phyloP scores from a whole-genome alignment of 495 filamentous ascomycete species.

The Pseudoneurospora amorphoporcata region DNA sequence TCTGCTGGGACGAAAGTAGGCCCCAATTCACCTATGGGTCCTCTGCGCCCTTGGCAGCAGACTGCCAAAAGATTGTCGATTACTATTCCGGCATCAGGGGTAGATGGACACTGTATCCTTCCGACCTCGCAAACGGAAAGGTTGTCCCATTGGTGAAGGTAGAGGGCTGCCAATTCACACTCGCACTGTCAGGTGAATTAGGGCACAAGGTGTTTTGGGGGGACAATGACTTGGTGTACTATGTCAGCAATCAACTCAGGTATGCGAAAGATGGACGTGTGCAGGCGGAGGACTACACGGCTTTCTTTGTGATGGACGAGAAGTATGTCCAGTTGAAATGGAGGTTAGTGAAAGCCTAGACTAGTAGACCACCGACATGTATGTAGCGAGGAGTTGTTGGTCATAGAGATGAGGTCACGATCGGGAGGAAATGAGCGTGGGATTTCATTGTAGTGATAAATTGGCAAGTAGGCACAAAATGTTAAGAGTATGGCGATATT shows the following conservation, averaged over 20 bases:
- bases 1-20: neutral
- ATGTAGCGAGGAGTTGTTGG: neutral
- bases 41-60: neutral
- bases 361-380: neutral
- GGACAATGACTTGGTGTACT: neutral
- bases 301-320: neutral
- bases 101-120: neutral
- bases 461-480: neutral
- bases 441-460: neutral
- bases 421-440: neutral
- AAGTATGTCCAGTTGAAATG: neutral
- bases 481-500: neutral
- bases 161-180: neutral
- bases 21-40: neutral
- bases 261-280: neutral
- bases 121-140: neutral
- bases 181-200: neutral
- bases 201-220: neutral
- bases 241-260: neutral
- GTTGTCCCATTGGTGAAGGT: neutral
- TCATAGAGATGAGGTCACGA: neutral
- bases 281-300: neutral
- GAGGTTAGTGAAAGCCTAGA: neutral
- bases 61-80: neutral
- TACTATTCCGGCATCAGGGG: constrained; percentile 15